Percentiles rank a stretch among this genome's conserved stretches.
Conservation (phyloP, 2,329 filamentous ascomycete species). For the Penicillium occitanis region DNA sequence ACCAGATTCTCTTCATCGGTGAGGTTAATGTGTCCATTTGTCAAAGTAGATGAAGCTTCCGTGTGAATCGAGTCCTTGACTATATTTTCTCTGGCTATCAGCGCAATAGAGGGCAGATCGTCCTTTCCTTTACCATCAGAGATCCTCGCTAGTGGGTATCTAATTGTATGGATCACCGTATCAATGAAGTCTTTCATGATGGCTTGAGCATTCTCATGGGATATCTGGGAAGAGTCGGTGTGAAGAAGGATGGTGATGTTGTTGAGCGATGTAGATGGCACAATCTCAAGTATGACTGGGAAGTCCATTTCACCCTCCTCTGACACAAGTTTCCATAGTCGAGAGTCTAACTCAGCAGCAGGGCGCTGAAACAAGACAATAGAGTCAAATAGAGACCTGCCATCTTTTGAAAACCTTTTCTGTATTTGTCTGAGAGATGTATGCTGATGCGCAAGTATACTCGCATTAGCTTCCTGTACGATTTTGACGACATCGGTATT, state of each 20-base stretch:
- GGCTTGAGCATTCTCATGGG: conserved; percentile 25
- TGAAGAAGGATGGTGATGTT: conserved; percentile 62
- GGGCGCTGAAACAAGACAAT: conserved; percentile 75
- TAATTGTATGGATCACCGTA: conserved; percentile 36
- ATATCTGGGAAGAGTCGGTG: conserved; percentile 47
- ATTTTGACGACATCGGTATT: conserved; percentile 60
- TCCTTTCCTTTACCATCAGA: conserved; percentile 25
- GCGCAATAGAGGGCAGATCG: conserved; percentile 32
- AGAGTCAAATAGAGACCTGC: conserved; percentile 70
- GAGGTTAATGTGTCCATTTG: neutral
- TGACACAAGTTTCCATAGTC: conserved; percentile 52
- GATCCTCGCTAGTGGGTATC: conserved; percentile 34
- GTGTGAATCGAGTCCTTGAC: conserved; percentile 1
- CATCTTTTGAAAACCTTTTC: conserved; percentile 46
- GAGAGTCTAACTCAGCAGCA: conserved; percentile 43
- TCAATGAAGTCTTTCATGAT: conserved; percentile 34
- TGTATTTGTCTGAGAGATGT: conserved; percentile 73
- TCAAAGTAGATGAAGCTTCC: neutral
- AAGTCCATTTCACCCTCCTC: conserved; percentile 61
- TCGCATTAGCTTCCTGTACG: conserved; percentile 62
- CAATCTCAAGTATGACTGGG: conserved; percentile 73
- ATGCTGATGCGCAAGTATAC: conserved; percentile 68
- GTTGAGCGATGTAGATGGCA: conserved; percentile 57
- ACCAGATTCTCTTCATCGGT: conserved; percentile 51
- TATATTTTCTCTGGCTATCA: conserved; percentile 19